Evolutionary conservation across 2,329 filamentous ascomycete species (phyloP).

Genomic region (Xylaria digitata): DNA sequence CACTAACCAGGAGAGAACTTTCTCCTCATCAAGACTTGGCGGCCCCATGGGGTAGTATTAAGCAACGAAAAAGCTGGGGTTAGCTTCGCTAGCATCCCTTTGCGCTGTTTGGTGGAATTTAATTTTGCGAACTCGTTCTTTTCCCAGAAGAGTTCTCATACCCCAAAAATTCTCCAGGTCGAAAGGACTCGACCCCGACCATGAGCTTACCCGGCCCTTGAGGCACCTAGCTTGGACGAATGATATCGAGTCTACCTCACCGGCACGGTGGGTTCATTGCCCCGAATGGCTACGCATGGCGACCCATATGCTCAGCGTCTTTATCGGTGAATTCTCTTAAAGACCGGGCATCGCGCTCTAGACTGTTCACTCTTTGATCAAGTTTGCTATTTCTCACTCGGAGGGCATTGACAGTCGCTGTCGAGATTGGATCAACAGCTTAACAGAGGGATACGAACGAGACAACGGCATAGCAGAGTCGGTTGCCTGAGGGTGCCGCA

Average conservation of each 20-base stretch:
- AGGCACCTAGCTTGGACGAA: constrained; percentile 9
- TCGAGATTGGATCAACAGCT: not conserved
- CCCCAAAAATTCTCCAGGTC: constrained; percentile 10
- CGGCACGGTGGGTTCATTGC: constrained; percentile 14
- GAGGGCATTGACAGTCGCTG: constrained; percentile 2
- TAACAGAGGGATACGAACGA: constrained; percentile 14
- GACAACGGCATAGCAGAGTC: constrained; percentile 8
- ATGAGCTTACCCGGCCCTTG: constrained; percentile 28
- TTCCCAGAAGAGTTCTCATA: constrained; percentile 12
- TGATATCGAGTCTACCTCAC: constrained; percentile 14
- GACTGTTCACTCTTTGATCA: constrained; percentile 1
- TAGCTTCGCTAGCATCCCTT: constrained; percentile 1
- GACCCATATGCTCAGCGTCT: constrained; percentile 12
- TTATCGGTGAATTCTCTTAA: constrained; percentile 25
- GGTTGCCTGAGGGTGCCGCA: constrained; percentile 13
- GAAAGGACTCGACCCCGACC: constrained; percentile 13
- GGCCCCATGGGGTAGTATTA: constrained; percentile 35
- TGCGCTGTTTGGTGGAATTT: constrained; percentile 39
- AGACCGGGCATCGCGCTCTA: constrained; percentile 20
- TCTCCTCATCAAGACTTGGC: constrained; percentile 30
- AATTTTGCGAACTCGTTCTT: constrained; percentile 18
- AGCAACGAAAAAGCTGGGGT: constrained; percentile 29
- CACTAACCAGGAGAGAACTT: constrained; percentile 20
- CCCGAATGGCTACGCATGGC: constrained; percentile 22
- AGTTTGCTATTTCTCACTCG: constrained; percentile 7